Evolutionary conservation across 257 asterid genomes (phyloP).

Genomic region (Gentiana macrophylla): DNA sequence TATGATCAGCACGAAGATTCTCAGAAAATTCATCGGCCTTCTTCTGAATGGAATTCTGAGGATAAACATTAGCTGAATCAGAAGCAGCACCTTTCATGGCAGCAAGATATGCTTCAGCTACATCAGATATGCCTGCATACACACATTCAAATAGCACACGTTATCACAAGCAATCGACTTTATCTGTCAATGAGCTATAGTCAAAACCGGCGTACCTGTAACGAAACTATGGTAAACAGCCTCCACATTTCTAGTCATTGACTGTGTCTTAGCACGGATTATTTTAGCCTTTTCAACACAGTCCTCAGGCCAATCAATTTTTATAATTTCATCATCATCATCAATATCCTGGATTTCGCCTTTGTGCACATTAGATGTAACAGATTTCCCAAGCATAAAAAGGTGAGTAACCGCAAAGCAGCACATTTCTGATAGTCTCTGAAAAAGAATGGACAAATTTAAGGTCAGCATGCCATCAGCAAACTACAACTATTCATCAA

Average conservation of each 20-base stretch:
- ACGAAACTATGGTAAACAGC: slow-evolving; percentile 62
- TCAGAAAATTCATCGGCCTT: slow-evolving; percentile 47
- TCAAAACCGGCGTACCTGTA: slow-evolving; percentile 47
- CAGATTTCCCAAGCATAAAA: slow-evolving; percentile 73
- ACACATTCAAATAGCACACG: slow-evolving; percentile 4
- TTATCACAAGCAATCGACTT: neutral
- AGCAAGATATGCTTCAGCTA: slow-evolving; percentile 65
- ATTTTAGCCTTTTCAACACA: slow-evolving; percentile 73
- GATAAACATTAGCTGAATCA: slow-evolving; percentile 29
- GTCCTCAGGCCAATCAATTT: slow-evolving; percentile 86
- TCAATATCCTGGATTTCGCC: slow-evolving; percentile 29
- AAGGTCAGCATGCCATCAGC: slow-evolving; percentile 8
- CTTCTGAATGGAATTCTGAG: slow-evolving; percentile 51
- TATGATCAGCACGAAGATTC: slow-evolving; percentile 54
- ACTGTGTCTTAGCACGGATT: slow-evolving; percentile 51
- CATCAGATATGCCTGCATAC: slow-evolving; percentile 75
- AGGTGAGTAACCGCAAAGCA: slow-evolving; percentile 81
- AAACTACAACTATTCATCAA: slow-evolving; percentile 4
- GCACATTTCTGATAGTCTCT: slow-evolving; percentile 98
- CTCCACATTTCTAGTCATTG: slow-evolving; percentile 60
- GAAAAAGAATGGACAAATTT: slow-evolving; percentile 15
- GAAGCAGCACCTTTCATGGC: slow-evolving; percentile 47
- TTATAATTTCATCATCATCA: slow-evolving; percentile 39
- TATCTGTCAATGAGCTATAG: too few relatives aligned
- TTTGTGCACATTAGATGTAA: slow-evolving; percentile 52